Percentiles rank a stretch among this genome's conserved stretches.
Conservation (phyloP, 768 basidiomycete species). For the Lactifluus echinatus region DNA sequence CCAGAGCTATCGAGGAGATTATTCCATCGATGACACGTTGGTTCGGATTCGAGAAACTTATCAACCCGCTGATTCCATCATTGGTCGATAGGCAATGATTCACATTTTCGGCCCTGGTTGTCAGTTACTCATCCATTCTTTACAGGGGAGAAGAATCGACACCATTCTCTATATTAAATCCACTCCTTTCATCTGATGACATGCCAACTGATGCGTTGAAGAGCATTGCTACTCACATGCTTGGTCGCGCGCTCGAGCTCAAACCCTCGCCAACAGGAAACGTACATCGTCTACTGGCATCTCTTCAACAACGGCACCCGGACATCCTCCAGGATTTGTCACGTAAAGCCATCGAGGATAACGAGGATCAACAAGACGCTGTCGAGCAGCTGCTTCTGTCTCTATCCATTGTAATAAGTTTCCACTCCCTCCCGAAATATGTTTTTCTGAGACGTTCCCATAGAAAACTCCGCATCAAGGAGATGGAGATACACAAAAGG, state of each 20-base stretch:
- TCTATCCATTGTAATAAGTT: conserved; percentile 42
- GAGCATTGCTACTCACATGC: conserved; percentile 10
- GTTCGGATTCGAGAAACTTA: conserved; percentile 47
- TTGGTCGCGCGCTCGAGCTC: conserved; percentile 14
- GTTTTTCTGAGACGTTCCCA: background rate
- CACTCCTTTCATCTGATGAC: background rate
- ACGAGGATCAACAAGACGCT: conserved; percentile 29
- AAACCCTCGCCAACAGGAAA: background rate
- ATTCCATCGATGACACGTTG: conserved; percentile 37
- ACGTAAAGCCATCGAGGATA: conserved; percentile 29
- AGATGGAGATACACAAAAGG: conserved; percentile 6
- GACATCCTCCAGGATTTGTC: conserved; percentile 37
- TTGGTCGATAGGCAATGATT: conserved; percentile 30
- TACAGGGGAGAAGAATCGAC: conserved; percentile 7
- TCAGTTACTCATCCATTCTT: background rate
- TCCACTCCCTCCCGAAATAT: background rate
- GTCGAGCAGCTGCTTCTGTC: conserved; percentile 51
- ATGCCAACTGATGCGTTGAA: background rate
- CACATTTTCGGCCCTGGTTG: background rate
- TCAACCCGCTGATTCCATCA: conserved; percentile 42
- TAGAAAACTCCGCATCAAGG: conserved; percentile 15
- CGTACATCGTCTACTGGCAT: conserved; percentile 36
- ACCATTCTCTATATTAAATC: background rate
- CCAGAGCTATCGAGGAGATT: conserved; percentile 41
- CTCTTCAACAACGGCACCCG: conserved; percentile 60